Evolutionary conservation across 768 basidiomycete genomes (phyloP).

Genomic region (Mycena vulgaris): DNA sequence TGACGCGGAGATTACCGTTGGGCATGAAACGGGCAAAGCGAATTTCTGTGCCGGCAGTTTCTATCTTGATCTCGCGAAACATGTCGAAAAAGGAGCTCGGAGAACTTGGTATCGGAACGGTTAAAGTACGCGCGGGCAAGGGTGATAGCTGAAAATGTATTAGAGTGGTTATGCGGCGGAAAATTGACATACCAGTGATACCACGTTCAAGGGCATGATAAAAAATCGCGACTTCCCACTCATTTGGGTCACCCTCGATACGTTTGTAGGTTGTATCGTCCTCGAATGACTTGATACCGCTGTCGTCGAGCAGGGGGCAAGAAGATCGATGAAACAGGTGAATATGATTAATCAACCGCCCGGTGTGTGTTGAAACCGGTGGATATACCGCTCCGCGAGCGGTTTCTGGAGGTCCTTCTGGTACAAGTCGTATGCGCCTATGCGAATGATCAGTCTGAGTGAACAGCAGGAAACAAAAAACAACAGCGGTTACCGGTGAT

Average conservation of each 20-base stretch:
- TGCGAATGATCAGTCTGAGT: too few species aligned
- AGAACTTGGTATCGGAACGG: too few species aligned
- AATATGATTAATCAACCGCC: constrained; percentile 42
- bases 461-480: too few species aligned
- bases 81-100: constrained; percentile 15
- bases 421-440: constrained; percentile 22
- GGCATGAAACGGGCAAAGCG: constrained; percentile 12
- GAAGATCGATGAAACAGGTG: constrained; percentile 32
- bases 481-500: neutral
- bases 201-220: neutral
- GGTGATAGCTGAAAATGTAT: constrained; percentile 14
- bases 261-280: constrained; percentile 24
- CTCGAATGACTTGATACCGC: constrained; percentile 14
- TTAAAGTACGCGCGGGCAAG: constrained; percentile 20
- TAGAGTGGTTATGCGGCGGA: neutral
- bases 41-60: constrained; percentile 17
- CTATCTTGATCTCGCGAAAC: constrained; percentile 3
- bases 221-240: constrained; percentile 11
- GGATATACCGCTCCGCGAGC: constrained; percentile 42
- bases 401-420: constrained; percentile 48
- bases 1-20: constrained; percentile 18
- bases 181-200: too few species aligned
- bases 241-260: constrained; percentile 11
- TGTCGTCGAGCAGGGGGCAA: constrained; percentile 37
- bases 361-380: constrained; percentile 15